Base-by-base conservation (phyloP, 805 yeast species). In the Torulaspora maleeae region DNA sequence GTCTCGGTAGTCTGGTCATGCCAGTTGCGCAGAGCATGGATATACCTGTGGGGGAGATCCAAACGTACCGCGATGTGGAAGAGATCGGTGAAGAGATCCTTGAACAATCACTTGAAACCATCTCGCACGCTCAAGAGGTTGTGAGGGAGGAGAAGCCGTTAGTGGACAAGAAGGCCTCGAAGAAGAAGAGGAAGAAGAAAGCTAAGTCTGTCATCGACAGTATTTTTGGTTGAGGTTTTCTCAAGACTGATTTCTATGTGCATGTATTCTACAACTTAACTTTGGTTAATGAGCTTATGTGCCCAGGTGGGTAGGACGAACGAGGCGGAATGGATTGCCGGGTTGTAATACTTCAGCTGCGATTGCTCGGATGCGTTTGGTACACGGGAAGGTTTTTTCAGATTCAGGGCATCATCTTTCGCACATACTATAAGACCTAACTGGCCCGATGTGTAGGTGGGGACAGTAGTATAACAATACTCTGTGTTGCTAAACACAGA, bases 361-460 rank as follows among this genome's bases (percentile, higher is more conserved):
- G 66, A 57, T 17, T 64, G 63, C 60, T 84, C 89, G 35, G 68
- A 62, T 20, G 68, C 74, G 2, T 64, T 51, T 5, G 74, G 53
- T 43, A 75, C 59, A 54, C 90, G 76, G 24, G 64, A 47, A 7
- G 95, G 91, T 27, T 49, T 64, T 17, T 66, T 66, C 44, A 86
- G 69, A 51, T 73, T 63, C 17, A 72, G 68, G 0, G 60, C 34
- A 1, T 68, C 53, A 57, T 82, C 77, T 59, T 81, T 82, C 34
- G 83, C 74, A 49, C 91, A 85, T 17, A 86, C 77, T 63, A 87
- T 73, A 45, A 87, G 71, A 1, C 95, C 95, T 51, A 87, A 74
- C 66, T 86, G 95, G 12, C 96, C 96, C 6, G 91, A 82, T 2
- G 96, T 86, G 66, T 87, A 87, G 11, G 87, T 79, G 32, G 96